Evolutionary conservation across 2,329 filamentous ascomycete genomes (phyloP).

Genomic region (Monosporascus sp.): DNA sequence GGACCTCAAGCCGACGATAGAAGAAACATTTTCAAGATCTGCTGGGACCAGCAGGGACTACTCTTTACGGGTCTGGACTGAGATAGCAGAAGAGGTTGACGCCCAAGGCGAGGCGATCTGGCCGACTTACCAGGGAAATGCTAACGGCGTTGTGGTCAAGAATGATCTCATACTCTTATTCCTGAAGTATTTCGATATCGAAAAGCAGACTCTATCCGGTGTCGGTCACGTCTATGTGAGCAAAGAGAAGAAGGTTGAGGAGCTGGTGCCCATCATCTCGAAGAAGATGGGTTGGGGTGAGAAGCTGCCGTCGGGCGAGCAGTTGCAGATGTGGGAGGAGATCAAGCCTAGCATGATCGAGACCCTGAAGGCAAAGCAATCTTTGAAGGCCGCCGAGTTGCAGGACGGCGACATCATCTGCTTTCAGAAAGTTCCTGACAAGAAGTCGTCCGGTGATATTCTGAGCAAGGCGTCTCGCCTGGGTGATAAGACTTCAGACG

Average conservation of each 20-base stretch:
- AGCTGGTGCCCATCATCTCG: slow-evolving; percentile 71
- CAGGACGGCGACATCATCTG: slow-evolving; percentile 97
- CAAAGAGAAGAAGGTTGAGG: slow-evolving; percentile 81
- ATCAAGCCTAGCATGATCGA: slow-evolving; percentile 99
- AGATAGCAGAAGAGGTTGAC: slow-evolving; percentile 63
- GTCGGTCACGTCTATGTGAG: slow-evolving; percentile 81
- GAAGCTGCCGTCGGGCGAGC: slow-evolving; percentile 59
- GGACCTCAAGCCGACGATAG: slow-evolving; percentile 70
- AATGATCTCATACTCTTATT: slow-evolving; percentile 74
- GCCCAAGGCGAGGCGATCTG: slow-evolving; percentile 66
- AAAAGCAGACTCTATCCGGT: slow-evolving; percentile 68
- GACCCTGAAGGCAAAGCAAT: slow-evolving; percentile 82
- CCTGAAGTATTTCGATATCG: slow-evolving; percentile 84
- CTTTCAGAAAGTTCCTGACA: slow-evolving; percentile 66
- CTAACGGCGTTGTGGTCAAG: slow-evolving; percentile 51
- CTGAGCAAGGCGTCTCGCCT: slow-evolving; percentile 33
- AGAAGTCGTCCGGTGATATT: slow-evolving; percentile 35
- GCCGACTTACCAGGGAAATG: slow-evolving; percentile 56
- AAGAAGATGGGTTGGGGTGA: slow-evolving; percentile 83
- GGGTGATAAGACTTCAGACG: slow-evolving; percentile 34
- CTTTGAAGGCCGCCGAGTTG: slow-evolving; percentile 84
- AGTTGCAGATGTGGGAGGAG: slow-evolving; percentile 79
- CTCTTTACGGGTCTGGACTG: slow-evolving; percentile 80
- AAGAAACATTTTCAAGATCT: slow-evolving; percentile 56
- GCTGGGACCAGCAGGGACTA: slow-evolving; percentile 56